Conservation (phyloP, 75 land plant species). For the Picea glauca region DNA sequence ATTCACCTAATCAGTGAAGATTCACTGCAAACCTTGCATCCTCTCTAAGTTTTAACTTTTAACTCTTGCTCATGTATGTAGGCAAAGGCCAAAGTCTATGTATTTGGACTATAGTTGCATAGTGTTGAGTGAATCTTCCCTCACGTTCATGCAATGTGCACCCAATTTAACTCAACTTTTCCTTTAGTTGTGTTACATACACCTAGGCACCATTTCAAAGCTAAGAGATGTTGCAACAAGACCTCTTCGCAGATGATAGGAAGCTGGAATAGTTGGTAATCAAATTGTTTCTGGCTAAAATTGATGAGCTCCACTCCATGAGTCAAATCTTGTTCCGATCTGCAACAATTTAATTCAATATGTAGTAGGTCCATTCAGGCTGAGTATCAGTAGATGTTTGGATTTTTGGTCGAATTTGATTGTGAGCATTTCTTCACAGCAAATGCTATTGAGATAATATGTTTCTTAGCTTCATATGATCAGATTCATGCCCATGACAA, state of each 20-base stretch:
- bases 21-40: not conserved
- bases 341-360: not conserved
- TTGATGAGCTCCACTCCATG: not conserved
- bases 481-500: not conserved
- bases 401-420: not conserved
- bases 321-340: not conserved
- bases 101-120: not conserved
- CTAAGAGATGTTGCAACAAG: not conserved
- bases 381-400: not conserved
- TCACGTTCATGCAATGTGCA: not conserved
- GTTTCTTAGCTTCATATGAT: slow-evolving; percentile 2
- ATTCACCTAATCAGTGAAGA: no score
- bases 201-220: not conserved
- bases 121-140: not conserved
- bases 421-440: not conserved
- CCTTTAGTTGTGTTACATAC: not conserved
- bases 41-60: not conserved
- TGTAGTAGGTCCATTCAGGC: not conserved
- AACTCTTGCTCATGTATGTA: not conserved
- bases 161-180: not conserved
- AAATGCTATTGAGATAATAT: not conserved
- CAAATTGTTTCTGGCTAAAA: no score
- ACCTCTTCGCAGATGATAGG: not conserved
- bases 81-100: not conserved
- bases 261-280: not conserved